Evolutionary conservation across 768 basidiomycete genomes (phyloP), one percentile per base, ranked within the genome.

Genomic region (Panellus pusillus): DNA sequence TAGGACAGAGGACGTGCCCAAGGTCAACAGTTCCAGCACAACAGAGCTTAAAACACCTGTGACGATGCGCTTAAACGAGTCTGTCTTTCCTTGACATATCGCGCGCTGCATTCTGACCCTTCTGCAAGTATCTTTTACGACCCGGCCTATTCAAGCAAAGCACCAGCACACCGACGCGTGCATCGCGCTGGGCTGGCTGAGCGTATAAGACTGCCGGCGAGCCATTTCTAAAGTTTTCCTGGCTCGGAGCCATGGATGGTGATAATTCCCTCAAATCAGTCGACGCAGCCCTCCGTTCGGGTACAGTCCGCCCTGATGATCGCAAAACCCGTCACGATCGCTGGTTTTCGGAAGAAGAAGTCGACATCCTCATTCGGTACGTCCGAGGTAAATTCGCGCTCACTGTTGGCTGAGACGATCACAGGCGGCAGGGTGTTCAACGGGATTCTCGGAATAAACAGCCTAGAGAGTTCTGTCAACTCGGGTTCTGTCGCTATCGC

Each of bases 51-150:
- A 86, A 83, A 85, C 61, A 79, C 84, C 15, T 85, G 83, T 56
- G 95, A 98, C 70, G 95, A 98, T 72, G 87, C 87, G 41, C 74
- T 98, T 53, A 93, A 91, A 71, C 87, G 91, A 65, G 94, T 96
- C 66, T 52, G 75, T 74, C 37, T 44, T 43, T 32, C 28, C 37
- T n/a, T 48, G 18, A 18, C 28, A 13, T 37, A 32, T 29, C 29
- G 17, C 24, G 24, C 24, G 24, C 18, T 15, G 20, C 17, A 31
- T 32, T 7, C 50, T 54, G 39, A 56, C 60, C 11, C 18, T 51
- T 35, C 8, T 35, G 32, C 32, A 35, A 95, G 92, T 90, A 86
- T 66, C 77, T 95, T 39, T 82, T 88, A 48, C 79, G 87, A 50
- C 89, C 89, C 8, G 84, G 87, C 49, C 70, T 92, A 36, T 98